Conservation (phyloP, 2,329 filamentous ascomycete genomes). For the Scedosporium apiospermum region DNA sequence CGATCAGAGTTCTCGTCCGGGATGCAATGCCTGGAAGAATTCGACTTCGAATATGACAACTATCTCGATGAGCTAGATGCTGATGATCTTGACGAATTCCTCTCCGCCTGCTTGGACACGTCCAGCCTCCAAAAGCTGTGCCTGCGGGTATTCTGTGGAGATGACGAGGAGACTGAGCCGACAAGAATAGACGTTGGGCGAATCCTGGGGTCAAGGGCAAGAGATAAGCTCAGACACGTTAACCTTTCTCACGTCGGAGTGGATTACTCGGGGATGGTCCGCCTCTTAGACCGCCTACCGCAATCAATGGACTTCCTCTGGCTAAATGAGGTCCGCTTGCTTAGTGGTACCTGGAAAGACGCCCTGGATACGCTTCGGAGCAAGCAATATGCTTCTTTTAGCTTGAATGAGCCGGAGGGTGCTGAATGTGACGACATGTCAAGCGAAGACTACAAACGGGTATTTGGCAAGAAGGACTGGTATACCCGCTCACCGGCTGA, state of each 20-base stretch:
- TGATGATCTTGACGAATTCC: neutral
- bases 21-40: neutral
- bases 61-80: neutral
- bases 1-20: neutral
- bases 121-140: neutral
- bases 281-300: neutral
- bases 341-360: neutral
- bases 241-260: neutral
- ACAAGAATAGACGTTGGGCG: neutral
- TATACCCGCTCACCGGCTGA: too few relatives aligned
- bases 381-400: neutral
- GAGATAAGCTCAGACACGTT: neutral
- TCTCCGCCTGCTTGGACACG: neutral
- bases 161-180: neutral
- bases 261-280: neutral
- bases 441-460: neutral
- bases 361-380: neutral
- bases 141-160: neutral
- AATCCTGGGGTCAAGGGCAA: neutral
- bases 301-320: neutral
- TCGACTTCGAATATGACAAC: neutral
- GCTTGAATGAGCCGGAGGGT: neutral
- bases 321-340: neutral
- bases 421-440: neutral
- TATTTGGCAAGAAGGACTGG: too few relatives aligned